Conservation (phyloP, 108 stramenopile genomes). For the Pseudonitzschia delicatissima region DNA sequence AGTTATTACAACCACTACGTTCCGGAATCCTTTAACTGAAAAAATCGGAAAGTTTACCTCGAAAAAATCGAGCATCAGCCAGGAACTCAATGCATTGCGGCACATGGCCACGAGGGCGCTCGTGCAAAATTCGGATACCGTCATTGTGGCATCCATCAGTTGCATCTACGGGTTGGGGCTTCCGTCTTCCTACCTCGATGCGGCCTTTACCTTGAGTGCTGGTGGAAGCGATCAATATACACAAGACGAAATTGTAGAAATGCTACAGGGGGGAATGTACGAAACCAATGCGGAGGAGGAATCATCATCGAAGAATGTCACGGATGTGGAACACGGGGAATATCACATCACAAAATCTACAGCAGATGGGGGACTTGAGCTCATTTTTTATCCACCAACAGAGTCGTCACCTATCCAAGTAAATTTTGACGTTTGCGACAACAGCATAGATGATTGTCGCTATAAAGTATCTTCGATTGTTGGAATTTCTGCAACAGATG, state of each 20-base stretch:
- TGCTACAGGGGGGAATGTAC: neutral
- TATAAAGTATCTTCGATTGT: conserved; percentile 2
- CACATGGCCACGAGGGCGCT: conserved; percentile 71
- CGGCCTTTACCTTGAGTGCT: conserved; percentile 26
- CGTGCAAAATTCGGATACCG: conserved; percentile 57
- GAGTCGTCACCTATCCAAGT: conserved; percentile 45
- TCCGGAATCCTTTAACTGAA: conserved; percentile 63
- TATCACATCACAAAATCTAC: conserved; percentile 22
- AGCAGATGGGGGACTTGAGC: neutral
- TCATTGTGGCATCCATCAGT: conserved; percentile 72
- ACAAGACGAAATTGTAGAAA: conserved; percentile 11
- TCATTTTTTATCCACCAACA: conserved; percentile 47
- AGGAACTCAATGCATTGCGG: conserved; percentile 66
- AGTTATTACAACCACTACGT: conserved; percentile 73
- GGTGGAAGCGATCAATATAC: conserved; percentile 4
- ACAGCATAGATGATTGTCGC: neutral
- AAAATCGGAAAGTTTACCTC: conserved; percentile 56
- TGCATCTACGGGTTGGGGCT: conserved; percentile 86
- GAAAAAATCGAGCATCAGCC: conserved; percentile 66
- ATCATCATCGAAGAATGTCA: neutral
- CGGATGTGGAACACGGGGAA: conserved; percentile 27
- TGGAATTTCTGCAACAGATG: conserved; percentile 11
- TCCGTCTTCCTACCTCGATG: conserved; percentile 66
- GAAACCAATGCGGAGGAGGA: neutral
- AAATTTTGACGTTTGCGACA: conserved; percentile 6